phyloP scores from a whole-genome alignment of 2,329 filamentous ascomycete species.

The Capronia coronata region DNA sequence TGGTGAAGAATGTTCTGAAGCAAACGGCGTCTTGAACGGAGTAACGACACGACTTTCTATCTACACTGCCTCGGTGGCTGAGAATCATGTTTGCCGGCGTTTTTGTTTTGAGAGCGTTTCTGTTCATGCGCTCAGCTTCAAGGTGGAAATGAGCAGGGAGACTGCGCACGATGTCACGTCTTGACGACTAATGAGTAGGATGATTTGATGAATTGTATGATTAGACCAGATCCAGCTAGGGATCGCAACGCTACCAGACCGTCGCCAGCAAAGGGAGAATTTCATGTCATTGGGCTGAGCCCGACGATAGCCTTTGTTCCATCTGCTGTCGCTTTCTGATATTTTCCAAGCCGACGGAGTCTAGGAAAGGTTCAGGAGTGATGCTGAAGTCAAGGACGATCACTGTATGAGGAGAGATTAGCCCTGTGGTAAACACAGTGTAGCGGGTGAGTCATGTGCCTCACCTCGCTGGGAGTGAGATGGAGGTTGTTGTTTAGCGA shows the following conservation, averaged over 20 bases:
- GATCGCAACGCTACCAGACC: neutral
- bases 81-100: slow-evolving; percentile 8
- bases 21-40: neutral
- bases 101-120: slow-evolving; percentile 1
- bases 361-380: slow-evolving; percentile 37
- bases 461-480: slow-evolving; percentile 24
- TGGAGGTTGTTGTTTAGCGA: slow-evolving; percentile 16
- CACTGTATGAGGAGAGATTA: slow-evolving; percentile 16
- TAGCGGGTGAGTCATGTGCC: slow-evolving; percentile 5
- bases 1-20: slow-evolving; percentile 11
- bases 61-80: slow-evolving; percentile 16
- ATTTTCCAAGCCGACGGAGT: slow-evolving; percentile 33
- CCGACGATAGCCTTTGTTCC: slow-evolving; percentile 2
- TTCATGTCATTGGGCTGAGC: neutral
- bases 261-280: neutral
- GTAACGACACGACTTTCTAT: slow-evolving; percentile 6
- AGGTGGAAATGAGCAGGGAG: slow-evolving; percentile 5
- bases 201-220: slow-evolving; percentile 16
- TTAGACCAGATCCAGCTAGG: slow-evolving; percentile 3
- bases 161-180: slow-evolving; percentile 16
- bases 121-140: neutral
- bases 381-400: slow-evolving; percentile 34
- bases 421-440: neutral
- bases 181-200: slow-evolving; percentile 17
- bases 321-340: slow-evolving; percentile 28